Percentiles rank a stretch among this genome's conserved stretches.
These are phyloP conservation scores for Diaporthe sp. DNA, from an alignment of 2,329 filamentous ascomycete genomes.

Conservation along the genomic window DNA sequence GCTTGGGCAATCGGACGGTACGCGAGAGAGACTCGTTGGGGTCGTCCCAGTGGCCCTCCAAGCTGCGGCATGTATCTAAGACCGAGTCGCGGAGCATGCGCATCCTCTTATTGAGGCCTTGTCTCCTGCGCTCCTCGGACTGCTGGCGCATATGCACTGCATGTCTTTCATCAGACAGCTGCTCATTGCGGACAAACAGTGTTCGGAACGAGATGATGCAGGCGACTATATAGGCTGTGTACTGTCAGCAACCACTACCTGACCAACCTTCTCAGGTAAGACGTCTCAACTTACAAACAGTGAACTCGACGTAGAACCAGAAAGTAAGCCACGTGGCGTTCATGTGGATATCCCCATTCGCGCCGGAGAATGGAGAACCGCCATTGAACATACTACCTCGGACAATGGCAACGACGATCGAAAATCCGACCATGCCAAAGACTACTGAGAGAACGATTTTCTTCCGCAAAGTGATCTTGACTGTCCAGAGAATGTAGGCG, in stretches of 20 bases:
- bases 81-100: too few relatives aligned
- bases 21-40: too few relatives aligned
- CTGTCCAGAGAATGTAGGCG: slow-evolving; percentile 42
- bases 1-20: too few relatives aligned
- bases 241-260: too few relatives aligned
- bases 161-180: background rate
- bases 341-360: background rate
- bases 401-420: slow-evolving; percentile 43
- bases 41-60: too few relatives aligned
- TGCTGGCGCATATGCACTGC: background rate
- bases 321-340: slow-evolving; percentile 42
- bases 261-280: background rate
- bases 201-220: slow-evolving; percentile 45
- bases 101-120: background rate
- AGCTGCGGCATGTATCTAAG: too few relatives aligned
- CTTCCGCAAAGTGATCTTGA: slow-evolving; percentile 39
- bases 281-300: slow-evolving; percentile 29
- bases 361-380: slow-evolving; percentile 29
- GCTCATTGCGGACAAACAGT: slow-evolving; percentile 41
- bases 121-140: background rate
- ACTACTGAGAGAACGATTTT: slow-evolving; percentile 41
- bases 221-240: slow-evolving; percentile 42
- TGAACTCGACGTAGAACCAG: slow-evolving; percentile 44
- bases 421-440: slow-evolving; percentile 42
- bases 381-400: slow-evolving; percentile 42